Evolutionary conservation across 2,329 filamentous ascomycete genomes (phyloP).

Genomic region (Alternaria solani): DNA sequence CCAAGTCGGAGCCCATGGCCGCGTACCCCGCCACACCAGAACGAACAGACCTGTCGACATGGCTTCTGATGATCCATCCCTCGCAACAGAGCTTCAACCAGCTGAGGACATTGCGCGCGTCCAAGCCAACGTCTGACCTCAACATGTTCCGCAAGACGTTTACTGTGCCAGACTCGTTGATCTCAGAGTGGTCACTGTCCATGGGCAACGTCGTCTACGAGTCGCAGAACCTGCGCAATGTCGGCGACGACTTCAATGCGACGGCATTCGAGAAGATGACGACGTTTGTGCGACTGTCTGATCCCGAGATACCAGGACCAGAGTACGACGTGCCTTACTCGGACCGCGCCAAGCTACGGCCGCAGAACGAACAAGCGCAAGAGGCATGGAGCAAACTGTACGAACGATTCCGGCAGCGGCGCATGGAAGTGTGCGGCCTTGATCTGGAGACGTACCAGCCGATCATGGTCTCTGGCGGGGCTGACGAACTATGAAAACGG

Average conservation of each 20-base stretch:
- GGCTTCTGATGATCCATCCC: constrained; percentile 50
- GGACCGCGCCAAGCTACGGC: constrained; percentile 52
- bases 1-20: constrained; percentile 47
- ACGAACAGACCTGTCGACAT: constrained; percentile 44
- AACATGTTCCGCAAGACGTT: constrained; percentile 47
- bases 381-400: constrained; percentile 61
- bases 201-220: constrained; percentile 52
- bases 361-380: constrained; percentile 56
- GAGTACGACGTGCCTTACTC: constrained; percentile 59
- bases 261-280: constrained; percentile 54
- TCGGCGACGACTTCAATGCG: constrained; percentile 53
- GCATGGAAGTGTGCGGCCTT: constrained; percentile 62
- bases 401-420: constrained; percentile 57
- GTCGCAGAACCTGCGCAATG: constrained; percentile 41
- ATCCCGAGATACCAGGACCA: constrained; percentile 59
- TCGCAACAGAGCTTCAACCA: constrained; percentile 44
- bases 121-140: constrained; percentile 39
- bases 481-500: constrained; percentile 20
- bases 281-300: constrained; percentile 57
- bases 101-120: constrained; percentile 38
- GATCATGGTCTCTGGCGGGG: constrained; percentile 24
- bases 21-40: constrained; percentile 45
- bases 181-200: constrained; percentile 50
- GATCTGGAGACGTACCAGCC: constrained; percentile 57
- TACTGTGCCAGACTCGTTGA: constrained; percentile 40